phyloP scores from a whole-genome alignment of 1,139 yeast species.

The Blastobotrys ciferrii region DNA sequence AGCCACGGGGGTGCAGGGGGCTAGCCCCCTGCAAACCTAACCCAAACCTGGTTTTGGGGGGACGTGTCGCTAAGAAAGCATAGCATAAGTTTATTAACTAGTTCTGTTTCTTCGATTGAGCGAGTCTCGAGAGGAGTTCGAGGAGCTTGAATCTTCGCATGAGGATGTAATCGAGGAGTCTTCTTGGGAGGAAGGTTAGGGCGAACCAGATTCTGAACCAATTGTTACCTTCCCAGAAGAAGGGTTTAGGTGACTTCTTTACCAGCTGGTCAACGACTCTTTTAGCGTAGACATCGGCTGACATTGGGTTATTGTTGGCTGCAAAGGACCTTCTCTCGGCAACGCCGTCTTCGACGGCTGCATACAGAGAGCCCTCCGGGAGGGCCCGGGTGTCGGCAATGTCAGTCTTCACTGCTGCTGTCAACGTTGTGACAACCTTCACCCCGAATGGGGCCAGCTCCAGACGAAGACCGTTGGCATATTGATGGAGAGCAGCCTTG shows the following conservation, averaged over 20 bases:
- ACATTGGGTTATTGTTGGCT: constrained; percentile 56
- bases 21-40: too few relatives aligned
- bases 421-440: constrained; percentile 63
- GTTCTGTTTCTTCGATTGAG: neutral
- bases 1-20: too few relatives aligned
- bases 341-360: constrained; percentile 48
- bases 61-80: too few relatives aligned
- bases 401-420: constrained; percentile 66
- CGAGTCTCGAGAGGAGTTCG: constrained; percentile 16
- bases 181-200: constrained; percentile 47
- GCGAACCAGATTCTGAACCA: constrained; percentile 43
- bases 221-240: constrained; percentile 56
- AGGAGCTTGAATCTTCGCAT: constrained; percentile 49
- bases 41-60: too few relatives aligned
- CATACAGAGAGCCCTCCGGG: constrained; percentile 55
- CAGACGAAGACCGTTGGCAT: constrained; percentile 58
- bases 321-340: constrained; percentile 60
- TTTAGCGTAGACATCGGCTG: constrained; percentile 54
- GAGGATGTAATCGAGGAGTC: constrained; percentile 47
- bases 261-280: constrained; percentile 52
- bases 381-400: constrained; percentile 58
- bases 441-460: constrained; percentile 76
- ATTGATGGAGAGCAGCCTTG: constrained; percentile 76
- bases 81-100: too few relatives aligned
- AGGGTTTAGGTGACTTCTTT: constrained; percentile 44